Evolutionary conservation across 495 filamentous ascomycete genomes (phyloP), one percentile per base, ranked within the genome.

Genomic region (Bathelium albidoporum): DNA sequence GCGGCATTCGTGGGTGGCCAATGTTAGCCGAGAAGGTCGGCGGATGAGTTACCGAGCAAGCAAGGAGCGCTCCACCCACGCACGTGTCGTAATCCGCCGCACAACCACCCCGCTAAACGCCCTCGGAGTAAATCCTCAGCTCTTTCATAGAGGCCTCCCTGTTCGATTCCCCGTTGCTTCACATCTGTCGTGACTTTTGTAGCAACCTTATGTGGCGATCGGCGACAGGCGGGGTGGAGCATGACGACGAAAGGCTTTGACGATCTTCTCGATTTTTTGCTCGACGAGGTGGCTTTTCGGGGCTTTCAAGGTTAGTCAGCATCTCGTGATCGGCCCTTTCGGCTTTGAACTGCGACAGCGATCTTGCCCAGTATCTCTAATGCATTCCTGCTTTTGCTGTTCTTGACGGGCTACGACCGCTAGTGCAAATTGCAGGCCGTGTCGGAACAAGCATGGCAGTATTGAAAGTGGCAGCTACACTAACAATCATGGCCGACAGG

Each of bases 291-390:
- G 22, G 49, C 49, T 74, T 80, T 61, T 79, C 85, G 44, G 90
- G 81, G 45, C 82, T 81, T 32, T 88, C 82, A 55, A 90, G 80
- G 14, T 81, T 80, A 1, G 88, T 87, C 67, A 81, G 70, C 31
- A 11, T 29, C 12, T 20, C 22, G 29, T 55, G 4, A 55, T 11
- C 44, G 4, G 11, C n/a, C n/a, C n/a, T n/a, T n/a, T n/a, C n/a
- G n/a, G n/a, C n/a, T n/a, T n/a, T n/a, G n/a, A n/a, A n/a, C n/a
- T n/a, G n/a, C n/a, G n/a, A n/a, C n/a, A n/a, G n/a, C n/a, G n/a
- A n/a, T n/a, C n/a, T n/a, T n/a, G n/a, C n/a, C n/a, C n/a, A n/a
- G n/a, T n/a, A n/a, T n/a, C 34, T 39, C 34, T 14, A 39, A 5
- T 39, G 14, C 34, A 39, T 39, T 39, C 34, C 5, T 39, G 34